Evolutionary conservation across 352 stramenopile species (phyloP).

Genomic region (Pythium periplocum): DNA sequence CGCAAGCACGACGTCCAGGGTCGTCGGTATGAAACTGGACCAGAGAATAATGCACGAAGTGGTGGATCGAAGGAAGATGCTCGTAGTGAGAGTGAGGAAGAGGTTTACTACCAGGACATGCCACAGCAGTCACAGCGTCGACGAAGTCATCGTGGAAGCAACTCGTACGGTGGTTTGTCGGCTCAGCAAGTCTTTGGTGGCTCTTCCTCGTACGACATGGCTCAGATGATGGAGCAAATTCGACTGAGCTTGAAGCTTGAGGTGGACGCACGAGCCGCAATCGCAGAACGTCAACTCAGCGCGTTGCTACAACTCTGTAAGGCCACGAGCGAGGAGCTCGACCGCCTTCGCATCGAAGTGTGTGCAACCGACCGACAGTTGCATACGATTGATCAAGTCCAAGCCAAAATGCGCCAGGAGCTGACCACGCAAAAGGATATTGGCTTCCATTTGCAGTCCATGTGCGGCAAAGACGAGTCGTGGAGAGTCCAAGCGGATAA

Average conservation of each 20-base stretch:
- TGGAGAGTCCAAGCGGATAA: constrained; percentile 84
- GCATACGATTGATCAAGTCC: constrained; percentile 70
- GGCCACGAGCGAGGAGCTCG: constrained; percentile 62
- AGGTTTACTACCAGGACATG: too few relatives aligned
- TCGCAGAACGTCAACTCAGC: constrained; percentile 75
- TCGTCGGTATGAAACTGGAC: neutral
- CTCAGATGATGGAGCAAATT: constrained; percentile 84
- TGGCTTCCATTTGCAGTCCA: constrained; percentile 69
- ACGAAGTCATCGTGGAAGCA: too few relatives aligned
- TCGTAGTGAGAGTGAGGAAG: too few relatives aligned
- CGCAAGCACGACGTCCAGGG: constrained; percentile 36
- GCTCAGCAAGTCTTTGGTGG: too few relatives aligned
- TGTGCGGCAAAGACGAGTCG: constrained; percentile 83
- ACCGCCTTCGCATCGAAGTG: constrained; percentile 63
- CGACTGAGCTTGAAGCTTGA: constrained; percentile 78
- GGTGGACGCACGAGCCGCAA: constrained; percentile 68
- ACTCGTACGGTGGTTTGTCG: too few relatives aligned
- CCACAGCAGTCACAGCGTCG: too few relatives aligned
- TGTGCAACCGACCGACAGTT: constrained; percentile 68
- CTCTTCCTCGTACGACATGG: constrained; percentile 47
- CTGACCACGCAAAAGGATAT: constrained; percentile 82
- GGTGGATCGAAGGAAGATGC: constrained; percentile 7
- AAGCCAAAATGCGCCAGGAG: constrained; percentile 72
- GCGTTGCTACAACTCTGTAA: constrained; percentile 71
- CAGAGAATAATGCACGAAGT: neutral